A percentile compares a stretch with the other conserved stretches of the same genome.
Conservation (phyloP, 345 rosid genomes). For the Eutrema yunnanense region DNA sequence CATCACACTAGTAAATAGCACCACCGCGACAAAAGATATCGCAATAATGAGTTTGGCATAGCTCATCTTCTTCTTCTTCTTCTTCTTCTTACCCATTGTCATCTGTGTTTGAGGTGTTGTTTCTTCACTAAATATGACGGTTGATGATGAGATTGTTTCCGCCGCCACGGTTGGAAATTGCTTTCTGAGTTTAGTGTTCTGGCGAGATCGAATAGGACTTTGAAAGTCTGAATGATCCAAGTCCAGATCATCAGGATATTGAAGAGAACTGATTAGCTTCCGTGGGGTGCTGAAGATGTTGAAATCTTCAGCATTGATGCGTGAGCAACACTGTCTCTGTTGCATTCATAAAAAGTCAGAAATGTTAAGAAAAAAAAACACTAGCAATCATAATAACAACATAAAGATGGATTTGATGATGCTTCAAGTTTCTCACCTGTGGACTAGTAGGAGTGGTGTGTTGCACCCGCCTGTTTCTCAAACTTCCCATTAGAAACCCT, state of each 20-base stretch:
- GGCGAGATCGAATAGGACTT: conserved; percentile 38
- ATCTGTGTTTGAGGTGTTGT: conserved; percentile 18
- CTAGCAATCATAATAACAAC: conserved; percentile 31
- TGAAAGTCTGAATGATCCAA: conserved; percentile 43
- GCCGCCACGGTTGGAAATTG: conserved; percentile 35
- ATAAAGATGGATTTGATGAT: conserved; percentile 28
- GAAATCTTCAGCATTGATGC: conserved; percentile 42
- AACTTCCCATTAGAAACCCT: conserved; percentile 52
- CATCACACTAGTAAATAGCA: conserved; percentile 29
- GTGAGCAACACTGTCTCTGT: conserved; percentile 62
- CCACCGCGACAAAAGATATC: conserved; percentile 34
- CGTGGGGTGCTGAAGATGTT: conserved; percentile 71
- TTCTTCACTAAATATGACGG: conserved; percentile 5
- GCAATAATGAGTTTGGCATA: conserved; percentile 34
- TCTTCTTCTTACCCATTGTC: conserved; percentile 13
- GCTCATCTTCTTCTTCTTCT: conserved; percentile 24
- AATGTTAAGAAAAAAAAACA: not conserved
- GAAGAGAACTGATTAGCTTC: conserved; percentile 75
- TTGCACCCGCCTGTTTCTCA: conserved; percentile 33
- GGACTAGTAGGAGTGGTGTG: conserved; percentile 68
- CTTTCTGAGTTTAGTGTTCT: conserved; percentile 27
- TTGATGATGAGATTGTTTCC: conserved; percentile 54
- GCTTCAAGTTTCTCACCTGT: conserved; percentile 45
- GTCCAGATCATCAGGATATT: conserved; percentile 46
- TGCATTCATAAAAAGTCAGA: not conserved